phyloP scores from a whole-genome alignment of 208 protist genomes.

The Crithidia sp. region DNA sequence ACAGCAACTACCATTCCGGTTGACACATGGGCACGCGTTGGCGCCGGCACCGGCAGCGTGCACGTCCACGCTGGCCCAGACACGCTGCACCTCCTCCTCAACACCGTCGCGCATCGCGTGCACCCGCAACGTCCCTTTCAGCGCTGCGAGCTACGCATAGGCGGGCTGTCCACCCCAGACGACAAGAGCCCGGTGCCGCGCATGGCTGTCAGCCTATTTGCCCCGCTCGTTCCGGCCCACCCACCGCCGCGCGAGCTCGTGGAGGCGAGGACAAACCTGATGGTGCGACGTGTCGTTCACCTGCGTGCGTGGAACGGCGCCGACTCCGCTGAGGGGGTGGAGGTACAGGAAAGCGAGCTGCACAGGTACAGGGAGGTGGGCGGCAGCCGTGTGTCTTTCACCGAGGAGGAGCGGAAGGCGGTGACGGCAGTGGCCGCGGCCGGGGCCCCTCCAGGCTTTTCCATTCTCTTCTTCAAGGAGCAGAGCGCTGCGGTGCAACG shows the following conservation, averaged over 20 bases:
- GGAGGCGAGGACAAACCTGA: slow-evolving; percentile 56
- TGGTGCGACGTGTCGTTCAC: slow-evolving; percentile 45
- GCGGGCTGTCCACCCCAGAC: slow-evolving; percentile 4
- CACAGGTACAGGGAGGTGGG: slow-evolving; percentile 32
- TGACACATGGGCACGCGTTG: background rate
- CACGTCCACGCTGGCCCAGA: slow-evolving; percentile 26
- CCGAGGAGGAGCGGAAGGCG: slow-evolving; percentile 38
- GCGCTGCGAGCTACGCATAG: slow-evolving; percentile 51
- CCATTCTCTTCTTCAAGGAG: slow-evolving; percentile 82
- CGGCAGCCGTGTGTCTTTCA: slow-evolving; percentile 43
- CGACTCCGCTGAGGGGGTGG: slow-evolving; percentile 3
- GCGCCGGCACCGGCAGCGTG: slow-evolving; percentile 3
- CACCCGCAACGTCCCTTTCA: slow-evolving; percentile 59
- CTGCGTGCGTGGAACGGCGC: slow-evolving; percentile 12
- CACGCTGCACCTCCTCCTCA: slow-evolving; percentile 35
- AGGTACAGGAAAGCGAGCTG: background rate
- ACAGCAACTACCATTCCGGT: too few species aligned
- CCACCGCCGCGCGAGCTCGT: slow-evolving; percentile 37
- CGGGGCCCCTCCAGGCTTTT: slow-evolving; percentile 50
- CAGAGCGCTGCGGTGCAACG: slow-evolving; percentile 44
- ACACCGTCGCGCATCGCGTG: slow-evolving; percentile 41
- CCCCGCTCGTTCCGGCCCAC: slow-evolving; percentile 45
- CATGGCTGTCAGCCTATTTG: slow-evolving; percentile 76
- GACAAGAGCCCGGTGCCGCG: slow-evolving; percentile 33
- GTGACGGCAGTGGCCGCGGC: slow-evolving; percentile 45